These are phyloP conservation scores for Populus alba DNA, from an alignment of 345 rosid genomes.

Conservation along the genomic window DNA sequence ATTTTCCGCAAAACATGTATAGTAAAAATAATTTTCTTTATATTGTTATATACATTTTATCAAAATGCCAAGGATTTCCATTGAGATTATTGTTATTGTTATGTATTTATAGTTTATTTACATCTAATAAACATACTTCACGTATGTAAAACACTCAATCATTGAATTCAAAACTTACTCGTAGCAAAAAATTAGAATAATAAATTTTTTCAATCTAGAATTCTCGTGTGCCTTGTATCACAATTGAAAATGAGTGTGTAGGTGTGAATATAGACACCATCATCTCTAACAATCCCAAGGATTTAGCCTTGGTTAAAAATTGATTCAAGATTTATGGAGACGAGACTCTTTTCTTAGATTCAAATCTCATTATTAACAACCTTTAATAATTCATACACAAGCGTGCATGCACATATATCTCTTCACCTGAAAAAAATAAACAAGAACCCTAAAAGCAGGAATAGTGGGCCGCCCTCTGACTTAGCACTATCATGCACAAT, in stretches of 20 bases:
- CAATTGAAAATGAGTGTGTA: not conserved
- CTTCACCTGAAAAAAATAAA: not conserved
- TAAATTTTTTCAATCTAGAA: not conserved
- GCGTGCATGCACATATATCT: not conserved
- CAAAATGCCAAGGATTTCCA: too few relatives aligned
- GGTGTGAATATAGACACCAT: not conserved
- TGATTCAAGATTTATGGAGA: not conserved
- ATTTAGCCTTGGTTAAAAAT: not conserved
- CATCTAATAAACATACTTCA: too few relatives aligned
- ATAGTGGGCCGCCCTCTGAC: slow-evolving; percentile 40
- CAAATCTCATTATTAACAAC: not conserved
- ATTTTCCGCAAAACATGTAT: too few relatives aligned
- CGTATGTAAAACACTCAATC: too few relatives aligned
- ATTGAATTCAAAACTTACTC: too few relatives aligned
- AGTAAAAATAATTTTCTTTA: too few relatives aligned
- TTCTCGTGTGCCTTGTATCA: not conserved
- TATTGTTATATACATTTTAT: too few relatives aligned
- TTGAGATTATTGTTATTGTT: too few relatives aligned
- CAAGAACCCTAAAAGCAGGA: slow-evolving; percentile 41
- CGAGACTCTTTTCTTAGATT: too few relatives aligned
- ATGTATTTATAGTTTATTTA: too few relatives aligned
- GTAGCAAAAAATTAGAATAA: not conserved
- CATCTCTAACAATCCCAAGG: not conserved
- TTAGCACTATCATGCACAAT: slow-evolving; percentile 34
- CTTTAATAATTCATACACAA: not conserved